Evolutionary conservation across 805 yeast species (phyloP), one percentile per base, ranked within the genome.

Genomic region (Starmerella roubikii): DNA sequence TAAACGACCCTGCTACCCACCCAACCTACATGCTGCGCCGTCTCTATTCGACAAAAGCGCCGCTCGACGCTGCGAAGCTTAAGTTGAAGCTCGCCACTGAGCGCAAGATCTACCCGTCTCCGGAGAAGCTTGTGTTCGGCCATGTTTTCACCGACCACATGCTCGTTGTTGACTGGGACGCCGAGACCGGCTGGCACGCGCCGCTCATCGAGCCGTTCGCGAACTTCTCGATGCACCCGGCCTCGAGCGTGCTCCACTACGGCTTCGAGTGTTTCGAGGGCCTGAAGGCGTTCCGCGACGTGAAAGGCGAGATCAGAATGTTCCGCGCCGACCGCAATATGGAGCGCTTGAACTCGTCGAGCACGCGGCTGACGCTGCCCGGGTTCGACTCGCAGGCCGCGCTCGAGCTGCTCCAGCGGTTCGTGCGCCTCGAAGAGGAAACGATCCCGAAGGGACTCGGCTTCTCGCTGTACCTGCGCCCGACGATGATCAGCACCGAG

Each of bases 241-340:
- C 94, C 17, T 65, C 91, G 16, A 73, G 81, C 58, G 97, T 86
- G 25, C 76, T 88, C 65, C 98, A 88, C 67, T 88, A 88, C 55
- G 88, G 93, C 4, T 88, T 91, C 56, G 94, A 84, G 61, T 71
- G 88, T 44, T 91, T 88, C 51, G 98, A 88, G 66, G 98, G 98
- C 49, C 68, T 88, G 66, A 88, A 88, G 67, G 96, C 96, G 12
- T 88, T 86, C 70, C 63, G 67, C 49, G 75, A 73, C 40, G 51
- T 41, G 18, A 34, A 54, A 32, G 80, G 78, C 45, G 60, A 76
- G 45, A 61, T 85, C 56, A 72, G 94, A 54, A 68, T 88, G 57
- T 88, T 88, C 71, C 75, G 98, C 61, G 82, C 93, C 32, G 82
- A 84, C 59, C 81, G 69, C 71, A 88, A 88, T 68, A 83, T 88